These are phyloP conservation scores for Cardamine occulta DNA, from an alignment of 345 rosid genomes.

Conservation along the genomic window DNA sequence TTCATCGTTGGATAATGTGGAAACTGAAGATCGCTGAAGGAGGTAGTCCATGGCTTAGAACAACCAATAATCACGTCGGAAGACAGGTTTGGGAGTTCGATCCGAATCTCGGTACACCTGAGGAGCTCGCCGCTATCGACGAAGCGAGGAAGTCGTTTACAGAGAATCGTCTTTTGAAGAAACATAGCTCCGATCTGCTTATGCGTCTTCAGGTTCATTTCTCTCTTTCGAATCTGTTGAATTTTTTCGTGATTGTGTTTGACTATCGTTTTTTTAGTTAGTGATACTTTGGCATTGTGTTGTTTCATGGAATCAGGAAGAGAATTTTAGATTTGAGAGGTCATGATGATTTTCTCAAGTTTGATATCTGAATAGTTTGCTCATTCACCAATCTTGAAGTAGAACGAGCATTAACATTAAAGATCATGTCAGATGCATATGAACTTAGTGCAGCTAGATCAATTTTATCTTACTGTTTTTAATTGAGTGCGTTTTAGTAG, in stretches of 20 bases:
- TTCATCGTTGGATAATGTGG: slow-evolving; percentile 63
- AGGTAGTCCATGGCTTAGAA: slow-evolving; percentile 75
- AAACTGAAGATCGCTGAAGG: slow-evolving; percentile 84
- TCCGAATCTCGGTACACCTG: slow-evolving; percentile 64
- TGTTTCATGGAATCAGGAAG: background rate
- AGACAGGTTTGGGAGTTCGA: slow-evolving; percentile 94
- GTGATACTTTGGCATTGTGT: slow-evolving; percentile 17
- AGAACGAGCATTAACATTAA: background rate
- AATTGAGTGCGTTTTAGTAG: background rate
- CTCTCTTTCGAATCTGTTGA: background rate
- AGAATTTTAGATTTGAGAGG: background rate
- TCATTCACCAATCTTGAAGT: background rate
- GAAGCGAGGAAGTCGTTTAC: slow-evolving; percentile 61
- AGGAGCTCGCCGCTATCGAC: slow-evolving; percentile 64
- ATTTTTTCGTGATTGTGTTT: background rate
- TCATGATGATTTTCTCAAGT: background rate
- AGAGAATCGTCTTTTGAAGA: slow-evolving; percentile 59
- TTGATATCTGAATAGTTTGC: background rate
- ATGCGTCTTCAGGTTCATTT: slow-evolving; percentile 84
- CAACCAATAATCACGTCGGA: slow-evolving; percentile 68
- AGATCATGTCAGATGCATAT: background rate
- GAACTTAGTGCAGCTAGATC: background rate
- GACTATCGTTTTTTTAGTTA: slow-evolving; percentile 4
- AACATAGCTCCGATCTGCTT: slow-evolving; percentile 86
- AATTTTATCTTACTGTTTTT: background rate